Evolutionary conservation across 305 asterid genomes (phyloP), one percentile per base, ranked within the genome.

Genomic region (Rubia tinctorum): DNA sequence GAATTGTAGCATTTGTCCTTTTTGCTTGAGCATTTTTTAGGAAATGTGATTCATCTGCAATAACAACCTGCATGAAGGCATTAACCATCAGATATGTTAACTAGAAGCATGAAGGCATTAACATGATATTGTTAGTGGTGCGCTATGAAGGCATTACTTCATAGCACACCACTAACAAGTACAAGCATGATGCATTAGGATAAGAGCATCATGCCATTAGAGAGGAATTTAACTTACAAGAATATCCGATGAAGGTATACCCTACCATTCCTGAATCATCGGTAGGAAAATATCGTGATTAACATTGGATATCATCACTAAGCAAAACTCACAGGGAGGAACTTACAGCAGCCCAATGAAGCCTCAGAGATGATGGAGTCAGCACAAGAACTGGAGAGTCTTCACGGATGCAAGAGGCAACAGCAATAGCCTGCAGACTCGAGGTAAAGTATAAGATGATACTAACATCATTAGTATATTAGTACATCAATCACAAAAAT

Each of bases 271-370:
- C 68, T 90, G 91, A 80, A 95, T 89, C 96, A 85, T 92, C 99
- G 90, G 92, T 83, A 84, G 22, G 18, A 66, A 74, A 75, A 75
- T 71, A 81, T 62, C 78, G 65, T 63, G 75, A 73, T 71, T 69
- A 82, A 77, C 20, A 60, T 23, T 14, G 20, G 64, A 68, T 42
- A 51, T 42, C 18, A 59, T 27, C 17, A 13, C 9, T 37, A 68
- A 43, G 34, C 30, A 56, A 44, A 71, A 63, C 18, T 34, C 73
- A 53, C 5, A 2, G 68, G n/a, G 65, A 40, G 12, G 61, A 51
- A 87, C 98, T 88, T 84, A 92, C 98, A 77, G 98, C 87, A 87
- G 99, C 99, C 99, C 99, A 95, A 14, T 95, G 99, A 66, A 95
- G 97, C 81, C 99, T 89, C 65, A 95, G 82, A 69, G 99, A 91